These are phyloP conservation scores for Fonsecaea monophora DNA, from an alignment of 2,329 filamentous ascomycete genomes.

Conservation along the genomic window DNA sequence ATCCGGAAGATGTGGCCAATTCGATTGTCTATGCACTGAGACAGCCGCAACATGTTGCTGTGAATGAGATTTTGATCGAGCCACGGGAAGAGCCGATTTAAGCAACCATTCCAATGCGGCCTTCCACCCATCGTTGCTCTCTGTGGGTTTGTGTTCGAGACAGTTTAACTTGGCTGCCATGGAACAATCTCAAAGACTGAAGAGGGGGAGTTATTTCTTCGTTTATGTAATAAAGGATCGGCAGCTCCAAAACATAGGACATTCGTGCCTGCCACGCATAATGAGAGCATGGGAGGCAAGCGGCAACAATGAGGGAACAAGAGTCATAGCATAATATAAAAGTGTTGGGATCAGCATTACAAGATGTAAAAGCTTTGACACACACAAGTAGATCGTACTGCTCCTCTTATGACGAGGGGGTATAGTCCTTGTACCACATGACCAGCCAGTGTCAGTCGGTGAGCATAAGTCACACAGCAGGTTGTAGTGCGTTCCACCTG, in stretches of 20 bases:
- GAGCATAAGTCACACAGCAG: neutral
- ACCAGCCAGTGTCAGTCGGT: neutral
- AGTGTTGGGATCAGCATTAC: neutral
- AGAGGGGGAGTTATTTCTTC: neutral
- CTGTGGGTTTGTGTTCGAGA: neutral
- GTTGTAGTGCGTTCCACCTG: neutral
- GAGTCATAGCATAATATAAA: neutral
- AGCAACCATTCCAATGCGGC: neutral
- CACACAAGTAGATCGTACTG: neutral
- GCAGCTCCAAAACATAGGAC: neutral
- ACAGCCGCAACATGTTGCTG: conserved; percentile 76
- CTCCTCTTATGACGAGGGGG: neutral
- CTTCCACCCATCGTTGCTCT: neutral
- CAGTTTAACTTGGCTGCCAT: neutral
- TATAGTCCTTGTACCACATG: neutral
- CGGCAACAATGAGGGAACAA: neutral
- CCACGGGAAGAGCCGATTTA: conserved; percentile 76
- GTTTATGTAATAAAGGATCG: neutral
- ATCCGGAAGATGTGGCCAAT: conserved; percentile 73
- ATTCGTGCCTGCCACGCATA: neutral
- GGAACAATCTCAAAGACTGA: neutral
- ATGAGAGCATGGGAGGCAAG: neutral
- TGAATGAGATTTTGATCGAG: conserved; percentile 82
- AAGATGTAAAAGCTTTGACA: neutral
- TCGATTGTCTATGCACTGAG: conserved; percentile 76